Conservation (phyloP, 2,329 filamentous ascomycete genomes). For the Penicillium sp. region DNA sequence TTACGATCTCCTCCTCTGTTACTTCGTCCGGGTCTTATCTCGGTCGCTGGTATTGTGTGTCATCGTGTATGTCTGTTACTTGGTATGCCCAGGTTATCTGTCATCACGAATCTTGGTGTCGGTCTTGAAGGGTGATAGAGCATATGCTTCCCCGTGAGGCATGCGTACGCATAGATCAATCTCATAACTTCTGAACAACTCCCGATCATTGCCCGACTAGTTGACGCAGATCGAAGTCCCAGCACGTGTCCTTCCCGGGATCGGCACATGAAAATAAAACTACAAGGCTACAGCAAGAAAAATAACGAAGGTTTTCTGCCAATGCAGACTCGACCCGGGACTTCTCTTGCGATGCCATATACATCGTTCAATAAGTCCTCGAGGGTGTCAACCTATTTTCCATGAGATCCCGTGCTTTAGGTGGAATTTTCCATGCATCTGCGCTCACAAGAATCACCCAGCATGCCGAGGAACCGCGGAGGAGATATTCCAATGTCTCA, state of each 20-base stretch:
- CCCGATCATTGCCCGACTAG: not conserved
- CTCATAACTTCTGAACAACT: too few species aligned
- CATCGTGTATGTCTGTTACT: not conserved
- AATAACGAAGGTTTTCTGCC: not conserved
- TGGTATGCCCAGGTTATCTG: not conserved
- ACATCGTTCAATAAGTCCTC: not conserved
- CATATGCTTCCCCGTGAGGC: slow-evolving; percentile 4
- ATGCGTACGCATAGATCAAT: not conserved
- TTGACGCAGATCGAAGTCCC: not conserved
- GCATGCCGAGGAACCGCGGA: slow-evolving; percentile 23
- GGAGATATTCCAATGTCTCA: not conserved
- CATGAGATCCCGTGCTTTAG: slow-evolving; percentile 9
- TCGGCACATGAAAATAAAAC: not conserved
- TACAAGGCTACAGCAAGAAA: not conserved
- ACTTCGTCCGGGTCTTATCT: not conserved
- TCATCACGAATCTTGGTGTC: too few species aligned
- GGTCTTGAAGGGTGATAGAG: not conserved
- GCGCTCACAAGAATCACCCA: slow-evolving; percentile 21
- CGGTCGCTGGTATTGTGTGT: not conserved
- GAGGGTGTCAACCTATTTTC: not conserved
- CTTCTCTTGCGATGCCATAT: not conserved
- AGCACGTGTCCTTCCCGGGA: not conserved
- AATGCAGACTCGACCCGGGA: not conserved
- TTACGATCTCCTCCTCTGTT: slow-evolving; percentile 25
- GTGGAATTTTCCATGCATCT: slow-evolving; percentile 5